These are phyloP conservation scores for Macroventuria anomochaeta DNA, from an alignment of 2,329 filamentous ascomycete species.

Conservation along the genomic window DNA sequence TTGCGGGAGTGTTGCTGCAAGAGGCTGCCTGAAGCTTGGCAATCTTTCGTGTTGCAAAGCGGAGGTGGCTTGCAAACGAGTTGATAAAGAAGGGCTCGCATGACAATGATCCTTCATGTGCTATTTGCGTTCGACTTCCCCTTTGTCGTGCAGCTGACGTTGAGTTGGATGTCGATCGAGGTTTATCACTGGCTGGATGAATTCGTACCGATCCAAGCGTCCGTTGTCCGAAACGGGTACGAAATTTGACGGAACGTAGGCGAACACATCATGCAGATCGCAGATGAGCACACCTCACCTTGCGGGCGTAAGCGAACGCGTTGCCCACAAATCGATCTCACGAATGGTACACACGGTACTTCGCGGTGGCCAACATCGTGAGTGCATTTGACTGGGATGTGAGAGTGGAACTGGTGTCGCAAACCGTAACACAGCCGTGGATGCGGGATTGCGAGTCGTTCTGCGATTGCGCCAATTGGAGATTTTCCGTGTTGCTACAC, in stretches of 20 bases:
- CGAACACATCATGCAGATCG: slow-evolving; percentile 15
- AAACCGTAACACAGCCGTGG: slow-evolving; percentile 2
- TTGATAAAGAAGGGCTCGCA: neutral
- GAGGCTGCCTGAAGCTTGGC: slow-evolving; percentile 10
- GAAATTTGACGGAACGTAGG: slow-evolving; percentile 16
- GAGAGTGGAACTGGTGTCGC: slow-evolving; percentile 7
- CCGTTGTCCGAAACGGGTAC: slow-evolving; percentile 9
- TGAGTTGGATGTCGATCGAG: slow-evolving; percentile 4
- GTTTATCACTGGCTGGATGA: slow-evolving; percentile 11
- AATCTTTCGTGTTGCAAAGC: slow-evolving; percentile 2
- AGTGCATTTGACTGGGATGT: neutral
- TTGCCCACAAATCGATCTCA: neutral
- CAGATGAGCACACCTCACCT: neutral
- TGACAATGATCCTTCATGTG: slow-evolving; percentile 7
- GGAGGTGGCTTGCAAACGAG: slow-evolving; percentile 2
- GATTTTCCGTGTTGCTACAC: slow-evolving; percentile 11
- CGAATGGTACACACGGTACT: neutral
- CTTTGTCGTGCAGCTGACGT: slow-evolving; percentile 18
- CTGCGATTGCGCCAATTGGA: slow-evolving; percentile 14
- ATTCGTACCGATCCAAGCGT: slow-evolving; percentile 6
- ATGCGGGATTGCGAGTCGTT: neutral
- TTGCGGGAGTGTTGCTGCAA: neutral
- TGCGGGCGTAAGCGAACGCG: neutral
- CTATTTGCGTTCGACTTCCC: slow-evolving; percentile 9
- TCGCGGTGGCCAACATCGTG: slow-evolving; percentile 11